Conservation (phyloP, 1,139 yeast genomes). For the Yamadazyma dushanensis region DNA sequence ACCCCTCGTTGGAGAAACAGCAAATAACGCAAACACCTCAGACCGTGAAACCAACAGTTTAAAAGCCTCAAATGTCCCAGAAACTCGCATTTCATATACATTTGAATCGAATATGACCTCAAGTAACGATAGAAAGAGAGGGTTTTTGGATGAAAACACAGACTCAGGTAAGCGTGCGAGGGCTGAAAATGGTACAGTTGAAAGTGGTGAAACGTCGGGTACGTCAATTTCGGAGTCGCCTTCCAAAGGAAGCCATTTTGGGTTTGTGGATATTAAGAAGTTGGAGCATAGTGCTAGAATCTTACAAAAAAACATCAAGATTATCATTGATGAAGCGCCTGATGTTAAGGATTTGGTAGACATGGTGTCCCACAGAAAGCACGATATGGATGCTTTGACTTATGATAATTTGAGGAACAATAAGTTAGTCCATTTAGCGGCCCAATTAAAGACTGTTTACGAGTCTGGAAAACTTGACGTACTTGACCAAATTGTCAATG, state of each 20-base stretch:
- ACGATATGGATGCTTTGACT: slow-evolving; percentile 34
- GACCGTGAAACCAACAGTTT: no score
- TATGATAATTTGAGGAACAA: slow-evolving; percentile 53
- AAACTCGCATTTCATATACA: no score
- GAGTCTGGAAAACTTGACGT: slow-evolving; percentile 45
- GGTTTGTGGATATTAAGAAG: slow-evolving; percentile 40
- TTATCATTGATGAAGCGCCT: slow-evolving; percentile 57
- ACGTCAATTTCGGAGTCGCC: no score
- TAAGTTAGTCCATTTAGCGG: slow-evolving; percentile 56
- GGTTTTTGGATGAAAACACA: no score
- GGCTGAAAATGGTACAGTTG: no score
- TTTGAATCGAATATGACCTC: no score
- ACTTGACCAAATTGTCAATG: slow-evolving; percentile 46
- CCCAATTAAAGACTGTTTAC: slow-evolving; percentile 57
- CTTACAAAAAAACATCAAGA: slow-evolving; percentile 52
- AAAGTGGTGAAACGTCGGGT: no score
- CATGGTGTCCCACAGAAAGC: slow-evolving; percentile 21
- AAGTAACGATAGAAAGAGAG: no score
- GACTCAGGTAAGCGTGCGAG: no score
- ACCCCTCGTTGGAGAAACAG: no score
- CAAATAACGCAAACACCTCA: no score
- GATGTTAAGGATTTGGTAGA: slow-evolving; percentile 39
- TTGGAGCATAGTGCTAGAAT: slow-evolving; percentile 42
- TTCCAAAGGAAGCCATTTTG: slow-evolving; percentile 16
- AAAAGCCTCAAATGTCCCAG: no score